Conservation (phyloP, 345 rosid genomes). For the Camelina hispida region DNA sequence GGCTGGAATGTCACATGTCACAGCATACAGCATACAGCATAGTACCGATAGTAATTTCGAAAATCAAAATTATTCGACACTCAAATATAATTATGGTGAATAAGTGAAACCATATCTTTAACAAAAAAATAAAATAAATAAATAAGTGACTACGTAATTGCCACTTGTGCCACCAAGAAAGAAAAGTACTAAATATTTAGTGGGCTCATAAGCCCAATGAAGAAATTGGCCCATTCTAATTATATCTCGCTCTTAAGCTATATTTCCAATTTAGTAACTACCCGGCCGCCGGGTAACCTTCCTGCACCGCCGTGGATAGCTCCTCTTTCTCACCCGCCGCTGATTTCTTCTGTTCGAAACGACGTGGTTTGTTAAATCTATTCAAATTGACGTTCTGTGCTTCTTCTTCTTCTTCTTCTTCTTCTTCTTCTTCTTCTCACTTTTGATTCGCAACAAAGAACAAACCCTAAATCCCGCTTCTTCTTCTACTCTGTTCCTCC, state of each 20-base stretch:
- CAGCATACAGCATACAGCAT: no score
- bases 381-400: background rate
- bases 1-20: no score
- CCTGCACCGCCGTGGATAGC: background rate
- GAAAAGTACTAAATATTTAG: background rate
- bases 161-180: no score
- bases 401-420: background rate
- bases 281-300: slow-evolving; percentile 5
- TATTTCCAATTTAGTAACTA: background rate
- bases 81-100: no score
- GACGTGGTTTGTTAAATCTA: background rate
- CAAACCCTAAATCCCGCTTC: slow-evolving; percentile 7
- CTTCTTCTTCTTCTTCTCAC: background rate
- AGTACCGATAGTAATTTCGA: no score
- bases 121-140: no score
- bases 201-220: background rate
- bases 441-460: background rate
- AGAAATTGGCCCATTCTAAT: background rate
- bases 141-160: no score
- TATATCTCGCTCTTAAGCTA: background rate
- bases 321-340: background rate
- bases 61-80: no score
- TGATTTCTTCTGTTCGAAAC: background rate
- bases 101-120: no score
- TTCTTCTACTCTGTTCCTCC: background rate